Evolutionary conservation across 2,329 filamentous ascomycete genomes (phyloP).

Genomic region (Sporothrix schenckii): DNA sequence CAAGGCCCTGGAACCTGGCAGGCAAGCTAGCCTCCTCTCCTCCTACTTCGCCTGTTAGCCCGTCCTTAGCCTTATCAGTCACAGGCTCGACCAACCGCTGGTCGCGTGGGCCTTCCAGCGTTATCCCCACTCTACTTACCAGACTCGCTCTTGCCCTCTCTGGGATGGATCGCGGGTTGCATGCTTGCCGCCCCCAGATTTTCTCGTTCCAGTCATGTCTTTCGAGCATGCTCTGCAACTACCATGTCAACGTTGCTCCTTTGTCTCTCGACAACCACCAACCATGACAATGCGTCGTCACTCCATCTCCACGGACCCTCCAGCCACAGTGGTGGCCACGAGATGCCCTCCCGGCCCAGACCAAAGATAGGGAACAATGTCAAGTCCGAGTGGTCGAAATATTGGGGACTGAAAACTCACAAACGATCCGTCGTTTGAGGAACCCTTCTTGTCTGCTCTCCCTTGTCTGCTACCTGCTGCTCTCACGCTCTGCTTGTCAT

Average conservation of each 20-base stretch:
- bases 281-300: not conserved
- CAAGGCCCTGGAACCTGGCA: constrained; percentile 9
- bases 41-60: not conserved
- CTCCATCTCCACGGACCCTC: not conserved
- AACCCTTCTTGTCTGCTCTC: too few relatives aligned
- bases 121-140: too few relatives aligned
- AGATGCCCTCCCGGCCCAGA: constrained; percentile 8
- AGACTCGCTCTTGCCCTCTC: not conserved
- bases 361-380: not conserved
- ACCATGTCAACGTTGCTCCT: not conserved
- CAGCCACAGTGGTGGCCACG: constrained; percentile 12
- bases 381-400: not conserved
- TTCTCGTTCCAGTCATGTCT: not conserved
- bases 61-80: constrained; percentile 12
- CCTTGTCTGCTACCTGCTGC: too few relatives aligned
- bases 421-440: too few relatives aligned
- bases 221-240: not conserved
- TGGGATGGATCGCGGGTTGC: constrained; percentile 18
- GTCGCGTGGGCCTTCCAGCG: too few relatives aligned
- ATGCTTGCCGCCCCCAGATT: constrained; percentile 29
- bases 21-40: too few relatives aligned
- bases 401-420: not conserved
- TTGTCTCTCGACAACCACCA: not conserved
- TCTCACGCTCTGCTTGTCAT: not conserved
- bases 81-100: not conserved